Conservation (phyloP, 257 asterid genomes). For the Solanum raphanifolium region DNA sequence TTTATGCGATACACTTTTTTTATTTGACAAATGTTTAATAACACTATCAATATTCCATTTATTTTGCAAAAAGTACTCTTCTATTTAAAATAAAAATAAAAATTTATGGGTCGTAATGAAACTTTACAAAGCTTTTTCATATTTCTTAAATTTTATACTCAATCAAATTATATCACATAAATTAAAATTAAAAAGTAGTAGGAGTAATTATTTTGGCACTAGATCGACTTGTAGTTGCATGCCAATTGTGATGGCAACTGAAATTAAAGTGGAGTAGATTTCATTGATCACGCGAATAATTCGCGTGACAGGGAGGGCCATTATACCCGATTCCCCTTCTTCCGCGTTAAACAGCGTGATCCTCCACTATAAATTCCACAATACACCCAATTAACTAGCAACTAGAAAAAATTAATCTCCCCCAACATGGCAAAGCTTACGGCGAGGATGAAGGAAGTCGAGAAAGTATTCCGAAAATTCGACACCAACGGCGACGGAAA, state of each 20-base stretch:
- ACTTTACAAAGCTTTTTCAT: no score
- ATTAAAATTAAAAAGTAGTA: no score
- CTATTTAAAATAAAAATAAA: no score
- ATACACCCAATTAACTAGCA: background rate
- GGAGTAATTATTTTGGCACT: no score
- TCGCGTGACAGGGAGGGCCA: background rate
- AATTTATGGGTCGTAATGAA: no score
- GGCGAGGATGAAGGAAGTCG: slow-evolving; percentile 10
- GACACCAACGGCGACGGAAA: slow-evolving; percentile 50
- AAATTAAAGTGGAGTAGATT: background rate
- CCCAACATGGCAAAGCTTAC: slow-evolving; percentile 2
- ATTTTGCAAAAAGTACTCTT: no score
- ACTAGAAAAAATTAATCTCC: background rate
- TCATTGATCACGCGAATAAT: background rate
- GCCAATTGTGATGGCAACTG: background rate
- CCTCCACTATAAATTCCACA: slow-evolving; percentile 14
- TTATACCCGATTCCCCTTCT: background rate
- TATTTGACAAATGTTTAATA: no score
- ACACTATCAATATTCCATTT: no score
- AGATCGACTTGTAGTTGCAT: background rate
- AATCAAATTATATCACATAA: no score
- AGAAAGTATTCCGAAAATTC: slow-evolving; percentile 30
- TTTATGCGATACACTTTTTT: no score
- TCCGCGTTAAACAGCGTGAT: slow-evolving; percentile 31
- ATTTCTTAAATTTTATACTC: no score